Conservation (phyloP, 306 rosid genomes). For the Pyrus pyrifolia region DNA sequence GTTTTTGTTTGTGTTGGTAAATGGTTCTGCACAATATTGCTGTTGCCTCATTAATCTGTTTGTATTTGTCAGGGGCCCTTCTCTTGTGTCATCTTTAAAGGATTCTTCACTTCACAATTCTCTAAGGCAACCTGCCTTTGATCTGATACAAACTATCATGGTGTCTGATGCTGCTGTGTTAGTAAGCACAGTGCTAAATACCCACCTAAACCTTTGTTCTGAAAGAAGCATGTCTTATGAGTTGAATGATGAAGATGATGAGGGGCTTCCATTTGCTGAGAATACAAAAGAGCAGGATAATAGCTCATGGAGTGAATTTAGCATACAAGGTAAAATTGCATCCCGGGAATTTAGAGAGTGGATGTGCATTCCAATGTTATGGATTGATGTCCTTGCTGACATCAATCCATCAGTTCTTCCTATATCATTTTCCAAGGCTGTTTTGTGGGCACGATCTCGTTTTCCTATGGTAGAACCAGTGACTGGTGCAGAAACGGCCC, state of each 20-base stretch:
- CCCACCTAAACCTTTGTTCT: conserved; percentile 27
- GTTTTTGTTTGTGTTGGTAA: not conserved
- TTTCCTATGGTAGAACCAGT: conserved; percentile 76
- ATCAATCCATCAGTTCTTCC: conserved; percentile 64
- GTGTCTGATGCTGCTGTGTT: conserved; percentile 87
- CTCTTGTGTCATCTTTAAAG: conserved; percentile 83
- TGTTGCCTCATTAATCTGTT: conserved; percentile 24
- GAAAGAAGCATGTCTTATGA: conserved; percentile 27
- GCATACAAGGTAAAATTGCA: conserved; percentile 51
- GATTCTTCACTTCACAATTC: conserved; percentile 88
- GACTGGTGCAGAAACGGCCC: conserved; percentile 44
- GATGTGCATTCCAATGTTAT: conserved; percentile 96
- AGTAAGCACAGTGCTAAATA: conserved; percentile 46
- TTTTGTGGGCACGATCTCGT: conserved; percentile 90
- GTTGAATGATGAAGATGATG: conserved; percentile 47
- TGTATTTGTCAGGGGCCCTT: conserved; percentile 79
- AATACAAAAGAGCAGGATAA: conserved; percentile 46
- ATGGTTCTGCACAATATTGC: conserved; percentile 11
- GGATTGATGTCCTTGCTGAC: conserved; percentile 78
- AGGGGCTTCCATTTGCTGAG: conserved; percentile 25
- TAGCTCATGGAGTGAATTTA: conserved; percentile 70
- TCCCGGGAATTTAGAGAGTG: conserved; percentile 61
- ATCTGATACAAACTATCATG: conserved; percentile 72
- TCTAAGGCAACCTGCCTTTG: conserved; percentile 93
- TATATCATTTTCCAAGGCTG: conserved; percentile 81